These are phyloP conservation scores for Fusarium clavum DNA, from an alignment of 2,329 filamentous ascomycete species.

Conservation along the genomic window DNA sequence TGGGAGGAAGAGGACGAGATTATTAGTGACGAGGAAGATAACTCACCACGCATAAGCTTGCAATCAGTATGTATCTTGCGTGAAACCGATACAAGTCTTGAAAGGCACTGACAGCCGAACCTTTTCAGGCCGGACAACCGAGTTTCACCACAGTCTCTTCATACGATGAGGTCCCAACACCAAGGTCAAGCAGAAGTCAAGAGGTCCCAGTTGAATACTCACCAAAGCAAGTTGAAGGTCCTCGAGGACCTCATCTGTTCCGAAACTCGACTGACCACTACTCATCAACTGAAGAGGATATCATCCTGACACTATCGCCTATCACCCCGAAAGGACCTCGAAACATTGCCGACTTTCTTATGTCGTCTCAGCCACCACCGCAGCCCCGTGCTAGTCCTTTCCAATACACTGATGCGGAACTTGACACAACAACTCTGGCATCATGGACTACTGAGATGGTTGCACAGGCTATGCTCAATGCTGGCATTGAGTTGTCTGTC, in stretches of 20 bases:
- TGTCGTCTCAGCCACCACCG: slow-evolving; percentile 41
- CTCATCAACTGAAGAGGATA: slow-evolving; percentile 56
- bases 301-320: slow-evolving; percentile 76
- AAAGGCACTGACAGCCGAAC: slow-evolving; percentile 22
- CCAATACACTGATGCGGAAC: slow-evolving; percentile 66
- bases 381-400: slow-evolving; percentile 62
- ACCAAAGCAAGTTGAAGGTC: slow-evolving; percentile 79
- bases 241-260: slow-evolving; percentile 88
- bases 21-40: slow-evolving; percentile 70
- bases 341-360: slow-evolving; percentile 44
- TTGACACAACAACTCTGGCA: slow-evolving; percentile 70
- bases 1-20: slow-evolving; percentile 75
- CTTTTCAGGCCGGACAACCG: slow-evolving; percentile 70
- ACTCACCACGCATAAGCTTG: slow-evolving; percentile 74
- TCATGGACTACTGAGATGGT: slow-evolving; percentile 81
- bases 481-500: slow-evolving; percentile 79
- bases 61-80: slow-evolving; percentile 71
- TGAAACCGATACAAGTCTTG: background rate
- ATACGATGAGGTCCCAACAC: slow-evolving; percentile 85
- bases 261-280: slow-evolving; percentile 68
- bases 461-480: slow-evolving; percentile 86
- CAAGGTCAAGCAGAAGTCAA: slow-evolving; percentile 72
- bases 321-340: slow-evolving; percentile 73
- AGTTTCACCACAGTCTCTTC: slow-evolving; percentile 90
- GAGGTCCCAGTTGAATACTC: slow-evolving; percentile 70